Evolutionary conservation across 768 basidiomycete species (phyloP).

Genomic region (Fomitopsis pulvina): DNA sequence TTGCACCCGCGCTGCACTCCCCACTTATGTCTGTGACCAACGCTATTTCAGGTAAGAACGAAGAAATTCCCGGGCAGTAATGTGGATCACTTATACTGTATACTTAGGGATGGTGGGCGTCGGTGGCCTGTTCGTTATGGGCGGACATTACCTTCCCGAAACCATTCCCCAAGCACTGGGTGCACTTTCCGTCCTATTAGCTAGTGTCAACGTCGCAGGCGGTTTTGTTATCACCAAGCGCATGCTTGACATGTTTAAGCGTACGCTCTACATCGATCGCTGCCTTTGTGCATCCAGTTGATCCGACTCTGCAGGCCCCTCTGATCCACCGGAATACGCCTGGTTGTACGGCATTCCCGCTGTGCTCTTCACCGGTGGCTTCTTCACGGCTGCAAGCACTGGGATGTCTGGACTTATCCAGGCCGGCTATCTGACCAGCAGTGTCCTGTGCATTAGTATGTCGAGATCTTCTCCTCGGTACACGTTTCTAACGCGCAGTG

Average conservation of each 20-base stretch:
- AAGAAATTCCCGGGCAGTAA: background rate
- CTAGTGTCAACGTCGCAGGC: conserved; percentile 83
- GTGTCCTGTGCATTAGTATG: conserved; percentile 77
- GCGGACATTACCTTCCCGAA: conserved; percentile 76
- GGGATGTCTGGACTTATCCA: conserved; percentile 84
- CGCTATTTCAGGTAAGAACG: conserved; percentile 67
- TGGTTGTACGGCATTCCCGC: conserved; percentile 81
- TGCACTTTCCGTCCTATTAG: conserved; percentile 78
- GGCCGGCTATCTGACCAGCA: conserved; percentile 81
- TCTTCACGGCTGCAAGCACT: conserved; percentile 74
- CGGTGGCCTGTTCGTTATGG: conserved; percentile 88
- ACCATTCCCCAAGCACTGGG: conserved; percentile 78
- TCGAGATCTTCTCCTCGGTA: background rate
- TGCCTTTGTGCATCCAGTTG: background rate
- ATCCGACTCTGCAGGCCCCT: conserved; percentile 44
- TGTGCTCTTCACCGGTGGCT: conserved; percentile 76
- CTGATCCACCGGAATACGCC: conserved; percentile 84
- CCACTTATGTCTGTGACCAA: conserved; percentile 91
- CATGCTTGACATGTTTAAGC: conserved; percentile 92
- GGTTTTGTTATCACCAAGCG: conserved; percentile 88
- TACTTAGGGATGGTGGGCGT: conserved; percentile 63
- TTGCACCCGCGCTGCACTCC: conserved; percentile 82
- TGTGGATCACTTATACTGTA: conserved; percentile 2
- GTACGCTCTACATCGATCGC: conserved; percentile 30
- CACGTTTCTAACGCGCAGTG: background rate